These are phyloP conservation scores for Plasmodium ovale DNA, from an alignment of 169 alveolate species.

Conservation along the genomic window DNA sequence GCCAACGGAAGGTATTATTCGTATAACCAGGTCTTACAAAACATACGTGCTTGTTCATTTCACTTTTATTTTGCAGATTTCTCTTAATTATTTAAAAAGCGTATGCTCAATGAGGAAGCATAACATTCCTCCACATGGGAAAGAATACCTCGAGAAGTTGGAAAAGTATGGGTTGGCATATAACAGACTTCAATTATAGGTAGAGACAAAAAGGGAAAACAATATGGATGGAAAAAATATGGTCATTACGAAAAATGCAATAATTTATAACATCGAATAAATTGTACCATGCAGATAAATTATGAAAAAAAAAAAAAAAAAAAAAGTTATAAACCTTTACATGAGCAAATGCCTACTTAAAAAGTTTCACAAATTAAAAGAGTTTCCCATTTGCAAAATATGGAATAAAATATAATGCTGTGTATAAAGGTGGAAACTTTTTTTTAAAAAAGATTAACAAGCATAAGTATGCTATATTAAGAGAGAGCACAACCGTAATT, in stretches of 20 bases:
- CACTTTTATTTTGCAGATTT: slow-evolving; percentile 26
- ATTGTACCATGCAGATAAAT: neutral
- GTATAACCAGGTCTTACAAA: neutral
- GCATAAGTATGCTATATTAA: too few species aligned
- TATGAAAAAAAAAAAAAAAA: too few species aligned
- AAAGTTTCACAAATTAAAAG: slow-evolving; percentile 16
- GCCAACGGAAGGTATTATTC: neutral
- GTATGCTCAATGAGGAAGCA: slow-evolving; percentile 2
- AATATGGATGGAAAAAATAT: neutral
- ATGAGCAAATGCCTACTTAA: slow-evolving; percentile 14
- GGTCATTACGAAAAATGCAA: neutral
- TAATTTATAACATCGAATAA: too few species aligned
- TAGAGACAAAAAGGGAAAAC: neutral
- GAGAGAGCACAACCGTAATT: too few species aligned
- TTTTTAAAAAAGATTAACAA: slow-evolving; percentile 2
- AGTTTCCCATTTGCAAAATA: neutral
- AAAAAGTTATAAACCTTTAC: slow-evolving; percentile 3
- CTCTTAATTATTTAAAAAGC: slow-evolving; percentile 14
- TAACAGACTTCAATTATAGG: too few species aligned
- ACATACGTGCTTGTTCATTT: neutral
- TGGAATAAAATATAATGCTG: neutral
- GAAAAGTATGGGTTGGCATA: slow-evolving; percentile 17
- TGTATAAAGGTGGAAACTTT: neutral
- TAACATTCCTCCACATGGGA: slow-evolving; percentile 12
- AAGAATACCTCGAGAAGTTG: slow-evolving; percentile 27